Evolutionary conservation across 2,329 filamentous ascomycete genomes (phyloP).

Genomic region (Trichoderma sp.): DNA sequence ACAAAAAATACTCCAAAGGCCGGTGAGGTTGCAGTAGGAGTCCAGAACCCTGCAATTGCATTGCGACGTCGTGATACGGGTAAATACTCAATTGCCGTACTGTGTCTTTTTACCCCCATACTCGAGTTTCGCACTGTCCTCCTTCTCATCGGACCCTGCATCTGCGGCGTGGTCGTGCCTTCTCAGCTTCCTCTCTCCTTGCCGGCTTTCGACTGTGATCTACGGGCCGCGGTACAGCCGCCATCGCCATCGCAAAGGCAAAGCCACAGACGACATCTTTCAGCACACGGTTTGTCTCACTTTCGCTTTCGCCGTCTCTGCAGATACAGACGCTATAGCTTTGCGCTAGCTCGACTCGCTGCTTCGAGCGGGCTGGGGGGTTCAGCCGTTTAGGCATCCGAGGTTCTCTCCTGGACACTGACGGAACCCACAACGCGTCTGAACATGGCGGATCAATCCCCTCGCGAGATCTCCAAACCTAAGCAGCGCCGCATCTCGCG

Average conservation of each 20-base stretch:
- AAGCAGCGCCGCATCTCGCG: slow-evolving; percentile 26
- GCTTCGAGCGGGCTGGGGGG: background rate
- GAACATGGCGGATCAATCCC: slow-evolving; percentile 11
- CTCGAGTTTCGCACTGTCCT: background rate
- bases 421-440: background rate
- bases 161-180: background rate
- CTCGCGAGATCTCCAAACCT: slow-evolving; percentile 13
- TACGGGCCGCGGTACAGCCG: background rate
- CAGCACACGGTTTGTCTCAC: background rate
- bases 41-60: background rate
- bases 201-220: background rate
- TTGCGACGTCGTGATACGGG: background rate
- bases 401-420: background rate
- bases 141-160: background rate
- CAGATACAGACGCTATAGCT: slow-evolving; percentile 4
- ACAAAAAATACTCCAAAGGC: background rate
- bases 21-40: background rate
- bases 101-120: background rate
- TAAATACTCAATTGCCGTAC: background rate
- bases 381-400: slow-evolving; percentile 14
- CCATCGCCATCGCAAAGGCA: background rate
- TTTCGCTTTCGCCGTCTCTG: background rate
- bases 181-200: background rate
- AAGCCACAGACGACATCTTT: background rate
- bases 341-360: slow-evolving; percentile 7